phyloP scores from a whole-genome alignment of 371 early-diverging fungal genomes.

The Mortierella sp. region DNA sequence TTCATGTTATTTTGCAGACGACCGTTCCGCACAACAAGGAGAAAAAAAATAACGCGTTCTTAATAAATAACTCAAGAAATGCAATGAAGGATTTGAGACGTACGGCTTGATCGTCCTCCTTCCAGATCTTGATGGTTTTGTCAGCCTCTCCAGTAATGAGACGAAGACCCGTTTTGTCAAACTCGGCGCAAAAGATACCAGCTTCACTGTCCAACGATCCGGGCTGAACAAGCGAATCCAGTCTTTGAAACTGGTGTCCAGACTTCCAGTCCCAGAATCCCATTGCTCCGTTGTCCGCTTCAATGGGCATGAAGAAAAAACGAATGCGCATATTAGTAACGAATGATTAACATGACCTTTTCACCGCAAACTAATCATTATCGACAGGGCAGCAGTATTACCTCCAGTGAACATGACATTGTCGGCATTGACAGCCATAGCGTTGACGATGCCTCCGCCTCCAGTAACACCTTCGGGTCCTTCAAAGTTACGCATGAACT shows the following conservation, averaged over 20 bases:
- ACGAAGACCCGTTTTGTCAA: slow-evolving; percentile 95
- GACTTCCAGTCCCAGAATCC: slow-evolving; percentile 98
- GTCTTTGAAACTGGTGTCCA: slow-evolving; percentile 93
- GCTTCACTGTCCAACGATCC: slow-evolving; percentile 98
- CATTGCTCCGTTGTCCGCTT: slow-evolving; percentile 95
- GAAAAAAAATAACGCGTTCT: background rate
- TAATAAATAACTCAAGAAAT: background rate
- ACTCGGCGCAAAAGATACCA: slow-evolving; percentile 94
- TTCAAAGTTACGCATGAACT: slow-evolving; percentile 94
- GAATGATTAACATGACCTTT: background rate
- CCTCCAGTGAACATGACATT: slow-evolving; percentile 95
- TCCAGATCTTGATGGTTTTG: slow-evolving; percentile 98
- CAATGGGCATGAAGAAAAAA: slow-evolving; percentile 10
- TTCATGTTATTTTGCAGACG: background rate
- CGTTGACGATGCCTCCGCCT: slow-evolving; percentile 87
- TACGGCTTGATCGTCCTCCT: slow-evolving; percentile 82
- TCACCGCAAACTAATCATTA: background rate
- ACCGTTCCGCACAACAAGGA: background rate
- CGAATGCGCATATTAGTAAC: background rate
- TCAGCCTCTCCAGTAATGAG: slow-evolving; percentile 98
- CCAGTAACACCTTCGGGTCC: slow-evolving; percentile 75
- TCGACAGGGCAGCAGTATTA: slow-evolving; percentile 24
- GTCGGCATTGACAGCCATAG: slow-evolving; percentile 90
- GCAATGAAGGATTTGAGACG: slow-evolving; percentile 20
- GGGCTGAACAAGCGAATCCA: slow-evolving; percentile 90